Conservation (phyloP, 768 basidiomycete genomes). For the Agaricus bisporus region DNA sequence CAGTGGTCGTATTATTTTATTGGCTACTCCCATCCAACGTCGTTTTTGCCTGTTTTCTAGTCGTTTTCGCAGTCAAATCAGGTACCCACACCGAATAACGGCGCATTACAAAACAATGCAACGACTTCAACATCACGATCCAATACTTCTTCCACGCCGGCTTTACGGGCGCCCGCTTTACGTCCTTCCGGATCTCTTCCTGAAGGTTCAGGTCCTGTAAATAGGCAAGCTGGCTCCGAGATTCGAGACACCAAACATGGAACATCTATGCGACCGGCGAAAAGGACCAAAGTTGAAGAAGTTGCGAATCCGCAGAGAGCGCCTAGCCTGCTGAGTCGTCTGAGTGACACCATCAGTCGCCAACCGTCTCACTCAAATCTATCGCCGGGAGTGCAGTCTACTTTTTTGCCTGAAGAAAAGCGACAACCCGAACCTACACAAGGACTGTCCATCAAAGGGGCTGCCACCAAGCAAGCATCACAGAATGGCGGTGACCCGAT, state of each 20-base stretch:
- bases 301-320: neutral
- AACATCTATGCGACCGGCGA: slow-evolving; percentile 2
- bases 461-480: slow-evolving; percentile 8
- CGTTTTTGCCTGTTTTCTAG: slow-evolving; percentile 5
- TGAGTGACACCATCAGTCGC: slow-evolving; percentile 5
- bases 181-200: neutral
- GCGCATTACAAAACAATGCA: neutral
- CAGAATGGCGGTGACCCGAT: neutral
- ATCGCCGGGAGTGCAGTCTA: neutral
- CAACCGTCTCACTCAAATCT: slow-evolving; percentile 8
- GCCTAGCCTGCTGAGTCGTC: slow-evolving; percentile 12
- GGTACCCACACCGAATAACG: neutral
- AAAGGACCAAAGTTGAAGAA: slow-evolving; percentile 8
- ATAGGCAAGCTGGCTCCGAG: neutral
- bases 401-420: neutral
- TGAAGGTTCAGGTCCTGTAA: neutral
- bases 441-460: slow-evolving; percentile 16
- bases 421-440: neutral
- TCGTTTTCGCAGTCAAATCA: slow-evolving; percentile 1
- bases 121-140: neutral
- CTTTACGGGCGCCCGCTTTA: neutral
- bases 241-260: neutral
- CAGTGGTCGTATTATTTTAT: slow-evolving; percentile 31
- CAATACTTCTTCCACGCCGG: neutral
- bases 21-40: slow-evolving; percentile 9